phyloP scores from a whole-genome alignment of 2,329 filamentous ascomycete species.

The Aplosporella prunicola region DNA sequence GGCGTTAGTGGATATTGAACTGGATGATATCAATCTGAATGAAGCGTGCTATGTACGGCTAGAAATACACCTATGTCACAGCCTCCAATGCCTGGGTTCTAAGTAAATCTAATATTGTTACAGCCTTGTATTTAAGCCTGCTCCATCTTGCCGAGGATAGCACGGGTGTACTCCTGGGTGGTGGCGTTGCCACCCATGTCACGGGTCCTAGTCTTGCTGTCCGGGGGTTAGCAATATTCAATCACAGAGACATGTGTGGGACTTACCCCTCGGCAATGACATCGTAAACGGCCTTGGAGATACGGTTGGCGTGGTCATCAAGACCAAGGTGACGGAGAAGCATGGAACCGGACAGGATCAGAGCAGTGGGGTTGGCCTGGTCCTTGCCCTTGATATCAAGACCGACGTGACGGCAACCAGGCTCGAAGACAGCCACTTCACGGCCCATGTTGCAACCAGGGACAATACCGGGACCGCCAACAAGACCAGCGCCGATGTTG shows the following conservation, averaged over 20 bases:
- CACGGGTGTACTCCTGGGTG: conserved; percentile 90
- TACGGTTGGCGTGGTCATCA: conserved; percentile 96
- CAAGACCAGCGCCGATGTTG: conserved; percentile 95
- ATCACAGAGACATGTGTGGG: conserved; percentile 1
- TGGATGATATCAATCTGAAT: conserved; percentile 17
- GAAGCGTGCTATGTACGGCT: conserved; percentile 33
- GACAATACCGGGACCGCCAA: conserved; percentile 93
- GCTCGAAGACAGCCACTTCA: conserved; percentile 96
- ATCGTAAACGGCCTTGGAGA: conserved; percentile 77
- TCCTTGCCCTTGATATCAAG: conserved; percentile 99
- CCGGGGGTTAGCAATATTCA: conserved; percentile 21
- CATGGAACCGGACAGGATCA: conserved; percentile 94
- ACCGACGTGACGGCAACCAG: conserved; percentile 97
- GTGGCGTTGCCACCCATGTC: conserved; percentile 91
- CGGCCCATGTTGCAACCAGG: conserved; percentile 99
- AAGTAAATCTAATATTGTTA: conserved; percentile 6
- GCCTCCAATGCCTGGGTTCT: conserved; percentile 6
- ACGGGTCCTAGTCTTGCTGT: conserved; percentile 74
- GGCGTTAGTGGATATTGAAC: conserved; percentile 17
- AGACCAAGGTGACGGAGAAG: conserved; percentile 93
- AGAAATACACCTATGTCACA: conserved; percentile 30
- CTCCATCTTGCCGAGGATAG: conserved; percentile 94
- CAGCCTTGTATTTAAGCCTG: conserved; percentile 17
- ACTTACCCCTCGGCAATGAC: conserved; percentile 84
- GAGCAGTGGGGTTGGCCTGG: conserved; percentile 93